A percentile compares a stretch with the other conserved stretches of the same genome.
phyloP scores from a whole-genome alignment of 2,329 filamentous ascomycete genomes.

The Talaromyces sp. region DNA sequence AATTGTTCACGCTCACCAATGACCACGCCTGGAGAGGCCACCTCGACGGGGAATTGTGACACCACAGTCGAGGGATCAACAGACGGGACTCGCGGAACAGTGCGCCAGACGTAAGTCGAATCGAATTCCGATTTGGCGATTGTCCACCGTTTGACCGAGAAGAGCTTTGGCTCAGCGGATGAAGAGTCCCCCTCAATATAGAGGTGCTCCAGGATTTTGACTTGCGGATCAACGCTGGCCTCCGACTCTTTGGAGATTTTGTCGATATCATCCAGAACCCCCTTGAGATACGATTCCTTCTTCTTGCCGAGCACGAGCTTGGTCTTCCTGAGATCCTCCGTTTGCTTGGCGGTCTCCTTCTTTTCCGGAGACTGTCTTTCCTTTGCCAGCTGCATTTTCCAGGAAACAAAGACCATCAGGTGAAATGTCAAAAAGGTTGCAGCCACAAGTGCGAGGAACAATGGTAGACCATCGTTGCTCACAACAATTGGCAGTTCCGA shows the following conservation, averaged over 20 bases:
- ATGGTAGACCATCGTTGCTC: background rate
- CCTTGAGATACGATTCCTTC: background rate
- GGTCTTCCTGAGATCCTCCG: background rate
- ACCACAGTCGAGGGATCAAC: background rate
- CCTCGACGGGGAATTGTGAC: background rate
- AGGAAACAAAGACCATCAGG: background rate
- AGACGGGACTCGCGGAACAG: background rate
- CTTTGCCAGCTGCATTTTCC: background rate
- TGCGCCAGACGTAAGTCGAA: background rate
- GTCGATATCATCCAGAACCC: background rate
- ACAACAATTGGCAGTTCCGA: background rate
- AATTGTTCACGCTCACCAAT: too few species aligned
- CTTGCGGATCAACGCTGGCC: background rate
- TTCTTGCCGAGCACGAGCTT: background rate
- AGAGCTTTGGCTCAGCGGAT: background rate
- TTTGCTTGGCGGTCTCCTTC: too few species aligned
- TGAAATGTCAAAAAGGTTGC: background rate
- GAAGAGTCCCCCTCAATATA: background rate
- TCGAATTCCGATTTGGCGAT: constrained; percentile 3
- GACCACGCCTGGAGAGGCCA: background rate
- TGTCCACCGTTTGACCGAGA: background rate
- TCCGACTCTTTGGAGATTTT: background rate
- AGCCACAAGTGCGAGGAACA: background rate
- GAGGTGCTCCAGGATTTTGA: background rate
- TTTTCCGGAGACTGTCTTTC: background rate